Percentiles rank a stretch among this genome's conserved stretches.
phyloP scores from a whole-genome alignment of 352 stramenopile species.

The Pythium sp. region DNA sequence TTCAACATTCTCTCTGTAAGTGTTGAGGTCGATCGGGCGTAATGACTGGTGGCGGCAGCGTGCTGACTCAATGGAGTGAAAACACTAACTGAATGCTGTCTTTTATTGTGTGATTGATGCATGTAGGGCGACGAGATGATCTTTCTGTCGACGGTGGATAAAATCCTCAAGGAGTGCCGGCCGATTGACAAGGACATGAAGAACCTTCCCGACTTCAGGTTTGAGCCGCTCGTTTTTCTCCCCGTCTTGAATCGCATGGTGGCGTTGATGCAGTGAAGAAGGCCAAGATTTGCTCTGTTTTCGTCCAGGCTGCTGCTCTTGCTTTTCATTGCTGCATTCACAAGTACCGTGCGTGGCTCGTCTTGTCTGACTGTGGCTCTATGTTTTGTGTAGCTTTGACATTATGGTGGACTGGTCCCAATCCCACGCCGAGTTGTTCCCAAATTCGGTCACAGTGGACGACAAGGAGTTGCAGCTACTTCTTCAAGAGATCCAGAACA shows the following conservation, averaged over 20 bases:
- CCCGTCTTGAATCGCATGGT: constrained; percentile 20
- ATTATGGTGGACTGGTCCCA: constrained; percentile 61
- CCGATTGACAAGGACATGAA: constrained; percentile 61
- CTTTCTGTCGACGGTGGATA: constrained; percentile 66
- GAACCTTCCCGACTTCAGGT: constrained; percentile 65
- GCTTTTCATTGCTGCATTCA: constrained; percentile 20
- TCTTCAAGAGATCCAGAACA: constrained; percentile 55
- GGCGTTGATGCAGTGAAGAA: constrained; percentile 13
- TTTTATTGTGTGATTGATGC: constrained; percentile 4
- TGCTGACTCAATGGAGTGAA: constrained; percentile 16
- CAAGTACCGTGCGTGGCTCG: constrained; percentile 15
- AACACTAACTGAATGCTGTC: background rate
- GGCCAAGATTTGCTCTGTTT: constrained; percentile 9
- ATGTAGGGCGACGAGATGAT: constrained; percentile 57
- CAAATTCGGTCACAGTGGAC: constrained; percentile 38
- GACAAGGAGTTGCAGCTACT: constrained; percentile 51
- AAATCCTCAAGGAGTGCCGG: constrained; percentile 57
- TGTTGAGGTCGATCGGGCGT: constrained; percentile 7
- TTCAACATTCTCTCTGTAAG: constrained; percentile 66
- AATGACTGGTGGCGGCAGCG: too few relatives aligned
- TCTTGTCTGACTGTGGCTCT: constrained; percentile 15
- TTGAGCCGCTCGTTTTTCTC: constrained; percentile 17
- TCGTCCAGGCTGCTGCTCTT: background rate
- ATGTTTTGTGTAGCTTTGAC: constrained; percentile 47
- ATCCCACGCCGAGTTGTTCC: constrained; percentile 41